Base-by-base conservation (phyloP, 192 early-diverging fungal genomes). In the Gamsiella multidivaricata region DNA sequence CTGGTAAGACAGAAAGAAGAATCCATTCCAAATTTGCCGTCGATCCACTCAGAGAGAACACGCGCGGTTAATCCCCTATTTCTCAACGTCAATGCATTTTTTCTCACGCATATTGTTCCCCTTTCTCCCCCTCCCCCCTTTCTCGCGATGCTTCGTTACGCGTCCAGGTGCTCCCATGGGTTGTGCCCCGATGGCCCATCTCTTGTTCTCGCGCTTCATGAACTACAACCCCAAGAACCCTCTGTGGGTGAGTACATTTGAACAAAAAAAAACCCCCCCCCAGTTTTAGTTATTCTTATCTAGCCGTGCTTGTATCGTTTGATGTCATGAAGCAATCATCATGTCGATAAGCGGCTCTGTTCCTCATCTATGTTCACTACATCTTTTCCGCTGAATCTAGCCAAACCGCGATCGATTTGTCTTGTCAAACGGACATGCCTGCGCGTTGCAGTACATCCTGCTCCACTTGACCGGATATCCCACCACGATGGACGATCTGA, bases 401-500 rank as follows among this genome's bases (percentile, higher is more conserved):
- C 75, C 93, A 67, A 96, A 96, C 82, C 93, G 96, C 50, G 96
- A 99, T 81, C 95, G 97, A 33, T 99, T 99, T 65, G 93, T 99
- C 18, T 87, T 99, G 61, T 98, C 96, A 49, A 97, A 97, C 82
- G 97, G 97, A 28, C 97, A 99, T 82, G 97, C 80, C n/a, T 97
- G 96, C 71, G 95, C 89, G 3, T 84, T 99, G 64, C 94, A 94
- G 80, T 99, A 99, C 81, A 85, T 92, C 43, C 79, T 95, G 56
- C 87, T 95, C 59, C 97, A 99, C 83, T 80, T 99, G 58, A 59
- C 90, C 32, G 96, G 96, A 10, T 96, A 92, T 85, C 90, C 96
- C 54, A 76, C 98, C 25, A 82, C 92, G 15, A 85, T 99, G 62
- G 91, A 95, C 25, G 97, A 99, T 68, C 84, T 99, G 59, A 96